Evolutionary conservation across 768 basidiomycete genomes (phyloP).

Genomic region (Boletus sensibilis): DNA sequence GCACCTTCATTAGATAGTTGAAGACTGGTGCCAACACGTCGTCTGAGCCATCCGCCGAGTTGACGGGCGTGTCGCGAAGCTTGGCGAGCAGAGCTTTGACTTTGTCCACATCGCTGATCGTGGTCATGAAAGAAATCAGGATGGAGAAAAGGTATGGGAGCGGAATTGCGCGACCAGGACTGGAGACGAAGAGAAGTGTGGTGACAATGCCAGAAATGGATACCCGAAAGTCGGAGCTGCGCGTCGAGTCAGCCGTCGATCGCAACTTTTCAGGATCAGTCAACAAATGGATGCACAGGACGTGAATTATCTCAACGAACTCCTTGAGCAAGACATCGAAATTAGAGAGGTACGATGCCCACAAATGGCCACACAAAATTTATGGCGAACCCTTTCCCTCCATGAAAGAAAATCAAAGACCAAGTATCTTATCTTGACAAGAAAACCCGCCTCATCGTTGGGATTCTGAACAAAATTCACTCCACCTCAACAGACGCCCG

Average conservation of each 20-base stretch:
- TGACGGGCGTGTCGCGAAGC: slow-evolving; percentile 59
- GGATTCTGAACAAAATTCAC: slow-evolving; percentile 76
- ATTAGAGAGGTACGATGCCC: slow-evolving; percentile 55
- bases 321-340: slow-evolving; percentile 63
- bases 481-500: slow-evolving; percentile 63
- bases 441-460: slow-evolving; percentile 68
- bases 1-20: slow-evolving; percentile 50
- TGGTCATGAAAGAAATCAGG: slow-evolving; percentile 23
- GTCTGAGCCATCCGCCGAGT: slow-evolving; percentile 48
- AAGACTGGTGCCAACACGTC: slow-evolving; percentile 50
- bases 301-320: slow-evolving; percentile 53
- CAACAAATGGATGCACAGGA: slow-evolving; percentile 53
- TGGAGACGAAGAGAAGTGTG: background rate
- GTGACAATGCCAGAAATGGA: slow-evolving; percentile 15
- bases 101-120: slow-evolving; percentile 30
- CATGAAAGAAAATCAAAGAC: slow-evolving; percentile 72
- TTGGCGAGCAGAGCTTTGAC: slow-evolving; percentile 50
- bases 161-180: background rate
- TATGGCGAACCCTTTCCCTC: background rate
- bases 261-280: background rate
- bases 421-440: slow-evolving; percentile 74
- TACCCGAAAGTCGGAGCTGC: background rate
- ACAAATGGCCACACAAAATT: background rate
- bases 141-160: background rate
- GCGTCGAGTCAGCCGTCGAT: slow-evolving; percentile 5